Conservation (phyloP, 2,329 filamentous ascomycete genomes). For the Monosporascus cannonballus region DNA sequence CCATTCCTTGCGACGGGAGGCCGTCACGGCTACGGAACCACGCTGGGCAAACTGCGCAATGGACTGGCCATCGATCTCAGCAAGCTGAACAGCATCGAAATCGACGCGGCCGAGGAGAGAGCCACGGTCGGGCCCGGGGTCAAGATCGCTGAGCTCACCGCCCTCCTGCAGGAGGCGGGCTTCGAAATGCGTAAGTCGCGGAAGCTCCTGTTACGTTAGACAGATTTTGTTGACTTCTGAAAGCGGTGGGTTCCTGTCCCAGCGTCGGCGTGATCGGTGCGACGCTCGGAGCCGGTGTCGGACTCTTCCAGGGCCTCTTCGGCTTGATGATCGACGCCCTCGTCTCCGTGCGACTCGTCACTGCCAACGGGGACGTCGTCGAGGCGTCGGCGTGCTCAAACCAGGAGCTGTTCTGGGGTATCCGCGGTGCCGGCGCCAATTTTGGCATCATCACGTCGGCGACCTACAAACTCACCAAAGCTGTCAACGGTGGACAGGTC, state of each 20-base stretch:
- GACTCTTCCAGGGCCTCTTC: slow-evolving; percentile 6
- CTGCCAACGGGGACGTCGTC: slow-evolving; percentile 7
- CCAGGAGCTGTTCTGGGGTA: slow-evolving; percentile 16
- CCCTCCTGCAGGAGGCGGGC: slow-evolving; percentile 8
- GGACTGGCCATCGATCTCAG: slow-evolving; percentile 15
- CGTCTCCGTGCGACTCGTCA: slow-evolving; percentile 12
- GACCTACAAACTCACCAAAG: slow-evolving; percentile 9
- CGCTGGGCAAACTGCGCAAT: slow-evolving; percentile 3
- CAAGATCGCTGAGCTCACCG: slow-evolving; percentile 49
- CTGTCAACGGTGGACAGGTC: slow-evolving; percentile 6
- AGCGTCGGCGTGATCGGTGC: slow-evolving; percentile 9
- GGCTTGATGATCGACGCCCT: slow-evolving; percentile 14
- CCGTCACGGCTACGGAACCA: slow-evolving; percentile 11
- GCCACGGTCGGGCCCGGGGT: slow-evolving; percentile 47
- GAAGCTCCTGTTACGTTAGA: not conserved
- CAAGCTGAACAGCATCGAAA: slow-evolving; percentile 17
- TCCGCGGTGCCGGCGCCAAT: slow-evolving; percentile 17
- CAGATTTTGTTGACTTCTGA: not conserved
- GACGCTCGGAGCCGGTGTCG: slow-evolving; percentile 12
- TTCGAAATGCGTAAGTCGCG: slow-evolving; percentile 14
- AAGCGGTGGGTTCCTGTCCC: slow-evolving; percentile 5
- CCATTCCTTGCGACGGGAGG: slow-evolving; percentile 13
- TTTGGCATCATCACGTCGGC: slow-evolving; percentile 15
- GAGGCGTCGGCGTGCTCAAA: slow-evolving; percentile 6
- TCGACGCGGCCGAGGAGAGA: slow-evolving; percentile 16